Evolutionary conservation across 2,329 filamentous ascomycete genomes (phyloP), one percentile per base, ranked within the genome.

Genomic region (Hortaea werneckii): DNA sequence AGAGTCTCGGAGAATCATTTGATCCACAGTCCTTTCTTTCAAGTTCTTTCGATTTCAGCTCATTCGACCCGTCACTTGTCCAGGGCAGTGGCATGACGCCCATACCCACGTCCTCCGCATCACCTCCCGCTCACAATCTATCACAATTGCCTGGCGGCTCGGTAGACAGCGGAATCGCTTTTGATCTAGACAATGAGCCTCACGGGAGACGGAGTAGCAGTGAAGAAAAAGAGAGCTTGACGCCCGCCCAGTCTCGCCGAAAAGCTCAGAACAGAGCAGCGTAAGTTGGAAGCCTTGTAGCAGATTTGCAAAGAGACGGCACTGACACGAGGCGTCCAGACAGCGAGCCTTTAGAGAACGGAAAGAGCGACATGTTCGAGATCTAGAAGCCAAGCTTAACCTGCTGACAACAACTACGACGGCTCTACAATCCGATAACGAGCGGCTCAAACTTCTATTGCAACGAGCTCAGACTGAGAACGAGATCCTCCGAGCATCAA

Each of bases 271-370:
- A 85, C 54, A 68, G 82, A 58, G 82, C 82, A 64, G 82, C 82
- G 82, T 85, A 78, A 64, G 79, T 42, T 20, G 10, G 30, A 39
- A 27, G 10, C 5, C n/a, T 27, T n/a, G 39, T 20, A 41, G 41
- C 34, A 43, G 47, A 35, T 29, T 42, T 39, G 43, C 34, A 8
- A 27, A 35, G 47, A 45, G 13, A 44, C 43, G 43, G 45, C 32
- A 29, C 37, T 40, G 41, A 44, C 40, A 20, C 20, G 20, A 37
- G 35, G 20, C 26, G 11, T n/a, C 37, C 53, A 95, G 90, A 41
- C 92, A 96, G 75, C 83, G 90, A 57, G 90, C 92, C 29, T 96
- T 96, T 66, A 87, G 90, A 50, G 90, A 96, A 67, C 83, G 90
- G 56, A 96, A 96, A 67, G 90, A 96, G 65, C 83, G 82, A 47